Conservation (phyloP, 768 basidiomycete species). For the Podaxis rugospora region DNA sequence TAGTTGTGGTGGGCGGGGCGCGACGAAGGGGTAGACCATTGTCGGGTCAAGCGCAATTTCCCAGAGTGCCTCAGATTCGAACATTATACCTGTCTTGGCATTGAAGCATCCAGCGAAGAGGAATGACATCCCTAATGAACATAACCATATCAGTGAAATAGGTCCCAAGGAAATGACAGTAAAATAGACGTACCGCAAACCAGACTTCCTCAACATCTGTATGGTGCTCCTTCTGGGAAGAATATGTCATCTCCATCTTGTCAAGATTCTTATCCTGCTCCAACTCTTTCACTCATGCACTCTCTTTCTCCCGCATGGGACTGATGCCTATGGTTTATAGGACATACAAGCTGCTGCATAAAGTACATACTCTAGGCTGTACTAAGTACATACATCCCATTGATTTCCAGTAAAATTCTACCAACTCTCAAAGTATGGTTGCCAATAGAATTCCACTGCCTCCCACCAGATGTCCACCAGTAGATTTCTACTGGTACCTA, state of each 20-base stretch:
- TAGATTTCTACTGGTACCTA: too few species aligned
- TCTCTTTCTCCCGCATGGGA: background rate
- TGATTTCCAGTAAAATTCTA: too few species aligned
- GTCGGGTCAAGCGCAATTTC: slow-evolving; percentile 46
- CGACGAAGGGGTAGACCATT: slow-evolving; percentile 39
- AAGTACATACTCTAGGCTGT: too few species aligned
- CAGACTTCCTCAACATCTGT: slow-evolving; percentile 62
- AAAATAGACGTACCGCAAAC: slow-evolving; percentile 43
- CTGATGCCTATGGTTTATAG: too few species aligned
- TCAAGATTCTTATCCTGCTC: slow-evolving; percentile 22
- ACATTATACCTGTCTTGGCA: slow-evolving; percentile 56
- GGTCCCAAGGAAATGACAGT: background rate
- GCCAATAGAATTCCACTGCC: too few species aligned
- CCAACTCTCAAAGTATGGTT: too few species aligned
- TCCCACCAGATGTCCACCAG: too few species aligned
- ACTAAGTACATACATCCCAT: too few species aligned
- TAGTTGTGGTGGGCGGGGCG: slow-evolving; percentile 31
- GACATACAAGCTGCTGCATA: too few species aligned
- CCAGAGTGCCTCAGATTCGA: slow-evolving; percentile 41
- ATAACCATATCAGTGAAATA: background rate
- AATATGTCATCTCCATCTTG: slow-evolving; percentile 29
- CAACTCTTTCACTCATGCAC: slow-evolving; percentile 13
- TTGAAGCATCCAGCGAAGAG: slow-evolving; percentile 71
- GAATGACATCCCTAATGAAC: slow-evolving; percentile 38
- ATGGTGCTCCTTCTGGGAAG: slow-evolving; percentile 15